Evolutionary conservation across 805 yeast species (phyloP).

Genomic region (Yamadazyma olivae): DNA sequence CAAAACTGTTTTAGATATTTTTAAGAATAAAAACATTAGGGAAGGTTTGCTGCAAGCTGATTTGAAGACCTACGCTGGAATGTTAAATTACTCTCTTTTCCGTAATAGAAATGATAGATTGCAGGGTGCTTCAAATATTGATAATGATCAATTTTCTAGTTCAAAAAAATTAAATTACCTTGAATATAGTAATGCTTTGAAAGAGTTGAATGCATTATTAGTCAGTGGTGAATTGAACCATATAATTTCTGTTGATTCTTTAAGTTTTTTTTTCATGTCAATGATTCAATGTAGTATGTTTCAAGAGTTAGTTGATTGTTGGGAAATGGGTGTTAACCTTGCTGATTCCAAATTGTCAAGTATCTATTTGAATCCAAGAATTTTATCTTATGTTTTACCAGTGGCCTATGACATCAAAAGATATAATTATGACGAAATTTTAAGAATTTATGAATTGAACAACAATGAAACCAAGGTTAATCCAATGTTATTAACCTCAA

Average conservation of each 20-base stretch:
- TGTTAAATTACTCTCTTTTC: conserved; percentile 24
- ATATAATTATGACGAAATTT: conserved; percentile 57
- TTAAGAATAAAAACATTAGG: conserved; percentile 21
- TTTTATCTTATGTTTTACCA: conserved; percentile 68
- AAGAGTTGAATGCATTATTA: conserved; percentile 28
- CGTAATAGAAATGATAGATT: conserved; percentile 31
- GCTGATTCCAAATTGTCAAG: conserved; percentile 35
- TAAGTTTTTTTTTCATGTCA: conserved; percentile 27
- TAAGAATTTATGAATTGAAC: conserved; percentile 49
- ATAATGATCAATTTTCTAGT: conserved; percentile 30
- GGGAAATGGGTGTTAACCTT: conserved; percentile 66
- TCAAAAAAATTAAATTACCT: conserved; percentile 25
- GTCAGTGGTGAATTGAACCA: conserved; percentile 26
- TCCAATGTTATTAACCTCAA: conserved; percentile 59
- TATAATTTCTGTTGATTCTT: conserved; percentile 19
- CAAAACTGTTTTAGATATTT: conserved; percentile 15
- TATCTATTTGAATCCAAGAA: conserved; percentile 58
- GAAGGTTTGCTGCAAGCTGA: conserved; percentile 16
- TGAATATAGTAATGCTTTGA: conserved; percentile 29
- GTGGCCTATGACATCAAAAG: conserved; percentile 61
- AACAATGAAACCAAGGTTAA: conserved; percentile 29
- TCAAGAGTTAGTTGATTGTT: conserved; percentile 62
- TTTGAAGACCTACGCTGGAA: conserved; percentile 18
- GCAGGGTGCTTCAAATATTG: conserved; percentile 32
- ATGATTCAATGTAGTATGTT: conserved; percentile 54